A percentile compares a stretch with the other conserved stretches of the same genome.
phyloP scores from a whole-genome alignment of 257 asterid genomes.

The Fraxinus cuspidata region DNA sequence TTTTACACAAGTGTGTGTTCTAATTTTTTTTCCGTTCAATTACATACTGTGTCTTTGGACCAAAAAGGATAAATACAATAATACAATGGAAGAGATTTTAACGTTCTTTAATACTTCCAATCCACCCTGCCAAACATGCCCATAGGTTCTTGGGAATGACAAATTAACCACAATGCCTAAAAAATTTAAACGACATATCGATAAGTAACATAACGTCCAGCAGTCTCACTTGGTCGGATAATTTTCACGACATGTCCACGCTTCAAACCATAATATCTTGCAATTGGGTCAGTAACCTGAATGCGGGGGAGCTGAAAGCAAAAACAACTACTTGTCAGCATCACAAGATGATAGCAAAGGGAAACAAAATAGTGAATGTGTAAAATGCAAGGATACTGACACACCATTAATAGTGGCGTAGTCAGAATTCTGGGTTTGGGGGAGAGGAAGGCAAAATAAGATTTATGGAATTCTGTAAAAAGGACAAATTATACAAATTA shows the following conservation, averaged over 20 bases:
- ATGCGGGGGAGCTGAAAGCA: constrained; percentile 73
- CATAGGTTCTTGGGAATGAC: background rate
- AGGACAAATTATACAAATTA: no score
- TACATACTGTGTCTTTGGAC: no score
- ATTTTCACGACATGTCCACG: constrained; percentile 79
- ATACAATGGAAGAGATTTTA: background rate
- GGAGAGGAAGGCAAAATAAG: no score
- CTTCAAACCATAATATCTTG: constrained; percentile 75
- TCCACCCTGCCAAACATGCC: background rate
- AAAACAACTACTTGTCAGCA: constrained; percentile 12
- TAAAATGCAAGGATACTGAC: background rate
- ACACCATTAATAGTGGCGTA: background rate
- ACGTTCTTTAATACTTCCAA: background rate
- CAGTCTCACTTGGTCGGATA: constrained; percentile 89
- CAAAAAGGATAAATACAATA: no score
- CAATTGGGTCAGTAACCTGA: constrained; percentile 73
- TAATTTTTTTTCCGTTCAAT: no score
- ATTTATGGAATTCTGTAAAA: no score
- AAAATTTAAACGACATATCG: constrained; percentile 62
- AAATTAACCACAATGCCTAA: background rate
- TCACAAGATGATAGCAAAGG: constrained; percentile 13
- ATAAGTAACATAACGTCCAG: constrained; percentile 80
- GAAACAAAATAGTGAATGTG: background rate
- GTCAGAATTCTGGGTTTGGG: no score
- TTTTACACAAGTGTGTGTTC: no score